These are phyloP conservation scores for Medicago truncatula DNA, from an alignment of 306 rosid genomes.

Conservation along the genomic window MtrunA17r5.0-ANR NC_053044.1:41813001-41813500, in stretches of 20 bases:
- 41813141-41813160: no score
- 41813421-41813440: constrained; percentile 69
- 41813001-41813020: no score
- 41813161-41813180: no score
- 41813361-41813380: constrained; percentile 75
- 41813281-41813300: constrained; percentile 81
- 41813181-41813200: no score
- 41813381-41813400: constrained; percentile 93
- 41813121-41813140: no score
- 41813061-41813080: no score
- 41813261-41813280: constrained; percentile 95
- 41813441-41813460: constrained; percentile 74
- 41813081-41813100: no score
- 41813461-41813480: constrained; percentile 92
- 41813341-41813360: constrained; percentile 93
- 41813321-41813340: constrained; percentile 78
- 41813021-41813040: no score
- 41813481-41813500: constrained; percentile 91
- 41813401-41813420: constrained; percentile 80
- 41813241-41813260: constrained; percentile 49
- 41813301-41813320: constrained; percentile 92
- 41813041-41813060: no score
- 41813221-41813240: no score
- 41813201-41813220: no score
- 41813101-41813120: no score